These are phyloP conservation scores for Kregervanrija pseudodelftensis DNA, from an alignment of 805 yeast genomes.

Conservation along the genomic window DNA sequence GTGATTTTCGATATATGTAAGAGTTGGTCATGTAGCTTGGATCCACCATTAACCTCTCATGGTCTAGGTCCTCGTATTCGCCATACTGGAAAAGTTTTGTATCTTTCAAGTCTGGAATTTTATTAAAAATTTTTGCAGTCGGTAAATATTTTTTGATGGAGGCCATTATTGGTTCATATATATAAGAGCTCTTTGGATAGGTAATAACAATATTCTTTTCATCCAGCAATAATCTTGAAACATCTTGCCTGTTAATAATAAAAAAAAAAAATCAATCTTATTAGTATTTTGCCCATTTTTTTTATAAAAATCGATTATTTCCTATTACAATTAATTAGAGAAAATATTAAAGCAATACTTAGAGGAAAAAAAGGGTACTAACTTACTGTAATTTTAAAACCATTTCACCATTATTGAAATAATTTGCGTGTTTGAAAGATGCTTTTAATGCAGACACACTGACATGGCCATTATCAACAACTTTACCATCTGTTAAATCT, in stretches of 20 bases:
- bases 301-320: neutral
- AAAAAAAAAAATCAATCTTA: too few relatives aligned
- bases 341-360: neutral
- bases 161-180: constrained; percentile 33
- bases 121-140: constrained; percentile 1
- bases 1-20: constrained; percentile 81
- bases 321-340: neutral
- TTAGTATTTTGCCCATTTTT: neutral
- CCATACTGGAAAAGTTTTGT: constrained; percentile 64
- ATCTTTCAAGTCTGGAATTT: constrained; percentile 5
- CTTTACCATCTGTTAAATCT: constrained; percentile 61
- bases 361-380: constrained; percentile 18
- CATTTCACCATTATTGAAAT: constrained; percentile 48
- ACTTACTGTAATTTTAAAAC: constrained; percentile 29
- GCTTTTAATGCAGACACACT: constrained; percentile 71
- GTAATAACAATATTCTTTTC: constrained; percentile 26
- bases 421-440: constrained; percentile 48
- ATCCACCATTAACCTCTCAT: constrained; percentile 49
- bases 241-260: too few relatives aligned
- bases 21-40: constrained; percentile 60
- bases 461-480: constrained; percentile 54
- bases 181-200: constrained; percentile 32
- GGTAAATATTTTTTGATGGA: constrained; percentile 27
- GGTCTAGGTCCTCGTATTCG: constrained; percentile 83
- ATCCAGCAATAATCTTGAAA: neutral